Base-by-base conservation (phyloP, 2,329 filamentous ascomycete species). In the Rhynchosporium secalis region DNA sequence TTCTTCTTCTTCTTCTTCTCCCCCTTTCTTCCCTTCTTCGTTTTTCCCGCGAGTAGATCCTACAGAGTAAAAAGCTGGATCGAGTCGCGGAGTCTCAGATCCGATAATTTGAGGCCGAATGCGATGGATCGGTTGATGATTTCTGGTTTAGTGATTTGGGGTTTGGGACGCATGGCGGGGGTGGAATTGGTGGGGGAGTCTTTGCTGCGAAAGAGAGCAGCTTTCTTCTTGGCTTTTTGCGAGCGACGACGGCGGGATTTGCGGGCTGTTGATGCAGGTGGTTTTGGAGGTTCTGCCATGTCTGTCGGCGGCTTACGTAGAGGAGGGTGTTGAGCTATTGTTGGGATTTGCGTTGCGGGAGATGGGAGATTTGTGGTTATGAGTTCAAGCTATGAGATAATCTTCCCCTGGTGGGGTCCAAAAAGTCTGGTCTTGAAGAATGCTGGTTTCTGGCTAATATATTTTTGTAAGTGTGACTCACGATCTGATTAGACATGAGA, bases 61-160 rank as follows among this genome's bases (percentile, higher is more conserved):
- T 38, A 5, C 5, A 29, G 48, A 33, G 28, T 36, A 41, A 26
- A 41, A 26, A 36, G 43, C 15, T 57, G 28, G 12, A 57, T 36
- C 12, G 55, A 46, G 36, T 57, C 40, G 20, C 43, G 55, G n/a
- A 46, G 41, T 8, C 47, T 57, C 15, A 57, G 29, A 33, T 57
- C 41, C 15, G 43, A 47, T 15, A 57, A 29, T 47, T 57, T 31
- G 29, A 57, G 55, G 8, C 55, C 41, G 40, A 36, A 57, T 0
- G 41, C 13, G 9, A 57, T 36, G 15, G 43, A 20, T n/a, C 29
- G 55, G 8, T 28, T 57, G 55, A n/a, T 20, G 41, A 57, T 47
- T 2, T 57, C 28, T 28, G 55, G n/a, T 43, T 57, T 57, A 15
- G 28, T 36, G 55, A 47, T 57, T 26, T 33, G 31, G 10, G 40